These are phyloP conservation scores for Aureococcus anophagefferens DNA, from an alignment of 108 stramenopile species.

Conservation along the genomic window DNA sequence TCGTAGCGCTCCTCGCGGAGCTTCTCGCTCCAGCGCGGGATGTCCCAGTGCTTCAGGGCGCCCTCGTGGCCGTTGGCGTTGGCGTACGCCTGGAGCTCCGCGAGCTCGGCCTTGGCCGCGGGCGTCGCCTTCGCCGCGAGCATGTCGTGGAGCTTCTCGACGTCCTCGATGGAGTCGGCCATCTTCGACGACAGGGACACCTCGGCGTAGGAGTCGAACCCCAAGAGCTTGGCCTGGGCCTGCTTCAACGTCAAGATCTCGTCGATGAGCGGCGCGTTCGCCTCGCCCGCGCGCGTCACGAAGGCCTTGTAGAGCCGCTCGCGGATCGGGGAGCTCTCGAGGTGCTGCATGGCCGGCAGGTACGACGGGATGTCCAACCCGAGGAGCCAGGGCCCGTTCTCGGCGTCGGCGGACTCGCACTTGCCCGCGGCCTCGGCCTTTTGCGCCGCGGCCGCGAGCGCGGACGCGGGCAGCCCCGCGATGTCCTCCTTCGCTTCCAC, in stretches of 20 bases:
- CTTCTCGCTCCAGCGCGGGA: conserved; percentile 82
- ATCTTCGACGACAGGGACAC: conserved; percentile 75
- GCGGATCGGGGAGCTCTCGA: conserved; percentile 67
- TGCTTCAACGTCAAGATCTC: conserved; percentile 70
- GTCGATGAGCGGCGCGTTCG: conserved; percentile 78
- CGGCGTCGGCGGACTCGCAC: conserved; percentile 53
- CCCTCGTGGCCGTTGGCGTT: conserved; percentile 60
- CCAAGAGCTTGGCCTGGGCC: conserved; percentile 72
- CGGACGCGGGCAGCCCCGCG: conserved; percentile 78
- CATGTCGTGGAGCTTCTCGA: conserved; percentile 71
- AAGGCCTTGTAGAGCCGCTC: conserved; percentile 82
- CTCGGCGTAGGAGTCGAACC: conserved; percentile 78
- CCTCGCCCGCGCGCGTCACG: conserved; percentile 69
- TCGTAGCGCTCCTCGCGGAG: conserved; percentile 88
- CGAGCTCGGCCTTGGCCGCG: conserved; percentile 77
- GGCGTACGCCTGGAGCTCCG: conserved; percentile 70
- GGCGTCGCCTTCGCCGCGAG: conserved; percentile 82
- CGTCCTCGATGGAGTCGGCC: conserved; percentile 75
- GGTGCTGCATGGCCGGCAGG: conserved; percentile 81
- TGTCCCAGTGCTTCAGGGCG: conserved; percentile 77
- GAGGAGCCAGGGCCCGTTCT: conserved; percentile 80
- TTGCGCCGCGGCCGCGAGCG: conserved; percentile 72
- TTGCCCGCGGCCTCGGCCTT: conserved; percentile 14
- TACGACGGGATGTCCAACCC: conserved; percentile 87
- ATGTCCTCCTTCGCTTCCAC: conserved; percentile 60